Conservation (phyloP, 1,139 yeast genomes). For the Debaryomyces robertsiae region DNA sequence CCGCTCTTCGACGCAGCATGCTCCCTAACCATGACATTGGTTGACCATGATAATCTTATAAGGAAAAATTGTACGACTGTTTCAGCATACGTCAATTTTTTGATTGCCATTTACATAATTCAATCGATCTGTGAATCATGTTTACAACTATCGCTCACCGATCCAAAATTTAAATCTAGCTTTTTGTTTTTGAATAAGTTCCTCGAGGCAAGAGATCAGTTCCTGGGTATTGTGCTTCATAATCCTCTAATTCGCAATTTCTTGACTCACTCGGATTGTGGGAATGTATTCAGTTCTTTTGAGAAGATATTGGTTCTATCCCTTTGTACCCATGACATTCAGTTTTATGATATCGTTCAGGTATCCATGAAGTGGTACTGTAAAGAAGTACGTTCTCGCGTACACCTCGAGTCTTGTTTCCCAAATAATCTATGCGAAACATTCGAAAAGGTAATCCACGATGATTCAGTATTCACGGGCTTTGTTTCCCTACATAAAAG, state of each 20-base stretch:
- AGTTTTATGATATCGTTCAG: constrained; percentile 55
- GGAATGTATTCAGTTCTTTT: constrained; percentile 27
- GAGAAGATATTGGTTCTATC: constrained; percentile 54
- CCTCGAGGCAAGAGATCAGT: constrained; percentile 25
- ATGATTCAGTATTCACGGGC: constrained; percentile 67
- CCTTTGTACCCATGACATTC: constrained; percentile 60
- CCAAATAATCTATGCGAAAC: constrained; percentile 43
- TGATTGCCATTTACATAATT: constrained; percentile 37
- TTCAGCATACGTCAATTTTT: constrained; percentile 31
- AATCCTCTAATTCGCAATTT: constrained; percentile 24
- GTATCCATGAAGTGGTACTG: constrained; percentile 50
- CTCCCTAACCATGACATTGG: constrained; percentile 35
- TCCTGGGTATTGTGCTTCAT: constrained; percentile 22
- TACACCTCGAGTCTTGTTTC: constrained; percentile 13
- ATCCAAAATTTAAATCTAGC: constrained; percentile 41
- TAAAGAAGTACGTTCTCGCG: constrained; percentile 29
- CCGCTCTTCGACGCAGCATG: constrained; percentile 41
- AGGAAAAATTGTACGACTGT: constrained; percentile 24
- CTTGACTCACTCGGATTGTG: constrained; percentile 20
- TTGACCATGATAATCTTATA: constrained; percentile 23
- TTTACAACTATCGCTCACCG: constrained; percentile 35
- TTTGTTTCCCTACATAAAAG: constrained; percentile 76
- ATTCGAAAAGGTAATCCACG: constrained; percentile 53
- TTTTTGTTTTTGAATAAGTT: constrained; percentile 41
- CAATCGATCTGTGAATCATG: constrained; percentile 43